A percentile compares a stretch with the other conserved stretches of the same genome.
Conservation (phyloP, 805 yeast genomes). For the Sugiyamaella marilandica region DNA sequence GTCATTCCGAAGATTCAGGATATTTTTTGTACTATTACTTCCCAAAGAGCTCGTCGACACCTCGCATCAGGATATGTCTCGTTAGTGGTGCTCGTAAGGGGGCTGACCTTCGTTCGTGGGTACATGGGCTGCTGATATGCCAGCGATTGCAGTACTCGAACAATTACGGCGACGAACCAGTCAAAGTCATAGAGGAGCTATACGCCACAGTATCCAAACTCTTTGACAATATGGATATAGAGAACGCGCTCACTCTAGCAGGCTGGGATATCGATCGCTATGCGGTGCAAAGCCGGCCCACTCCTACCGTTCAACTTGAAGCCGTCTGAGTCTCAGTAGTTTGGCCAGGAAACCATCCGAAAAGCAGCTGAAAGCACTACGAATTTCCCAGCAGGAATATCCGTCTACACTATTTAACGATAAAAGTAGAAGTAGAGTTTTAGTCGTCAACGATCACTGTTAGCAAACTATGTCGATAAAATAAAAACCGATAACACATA, state of each 20-base stretch:
- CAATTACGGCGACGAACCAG: conserved; percentile 1
- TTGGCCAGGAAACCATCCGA: too few species aligned
- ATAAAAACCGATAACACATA: too few species aligned
- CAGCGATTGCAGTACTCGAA: not conserved
- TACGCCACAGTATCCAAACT: conserved; percentile 10
- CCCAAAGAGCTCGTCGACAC: not conserved
- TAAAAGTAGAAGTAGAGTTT: too few species aligned
- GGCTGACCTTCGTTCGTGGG: conserved; percentile 28
- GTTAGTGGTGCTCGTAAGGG: conserved; percentile 9
- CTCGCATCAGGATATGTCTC: conserved; percentile 24
- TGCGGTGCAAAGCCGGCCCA: conserved; percentile 20
- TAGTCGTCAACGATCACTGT: too few species aligned
- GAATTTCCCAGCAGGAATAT: too few species aligned
- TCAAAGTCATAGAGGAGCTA: conserved; percentile 14
- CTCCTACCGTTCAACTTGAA: conserved; percentile 7
- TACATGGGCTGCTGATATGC: conserved; percentile 28
- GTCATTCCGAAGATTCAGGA: conserved; percentile 13
- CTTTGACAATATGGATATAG: conserved; percentile 20
- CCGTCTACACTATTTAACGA: too few species aligned
- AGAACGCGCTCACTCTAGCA: conserved; percentile 14
- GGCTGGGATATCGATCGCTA: conserved; percentile 24
- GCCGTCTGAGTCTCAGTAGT: not conserved
- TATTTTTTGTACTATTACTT: conserved; percentile 12
- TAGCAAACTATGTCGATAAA: too few species aligned
- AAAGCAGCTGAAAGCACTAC: too few species aligned